Evolutionary conservation across 2,329 filamentous ascomycete species (phyloP).

Genomic region (Fusarium bactridioides): DNA sequence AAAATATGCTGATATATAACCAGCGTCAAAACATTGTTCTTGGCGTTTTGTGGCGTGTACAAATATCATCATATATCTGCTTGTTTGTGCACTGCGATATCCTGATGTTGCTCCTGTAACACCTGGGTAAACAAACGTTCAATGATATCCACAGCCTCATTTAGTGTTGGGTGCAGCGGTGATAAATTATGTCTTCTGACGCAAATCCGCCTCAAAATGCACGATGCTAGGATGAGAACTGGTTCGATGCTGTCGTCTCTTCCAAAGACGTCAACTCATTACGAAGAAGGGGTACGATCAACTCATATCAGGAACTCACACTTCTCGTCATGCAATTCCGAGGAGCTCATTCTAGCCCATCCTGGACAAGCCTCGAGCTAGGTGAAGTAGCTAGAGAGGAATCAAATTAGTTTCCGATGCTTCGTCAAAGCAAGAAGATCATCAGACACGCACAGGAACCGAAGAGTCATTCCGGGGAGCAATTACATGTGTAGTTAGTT

Average conservation of each 20-base stretch:
- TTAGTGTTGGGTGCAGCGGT: too few relatives aligned
- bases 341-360: not conserved
- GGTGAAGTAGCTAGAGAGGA: not conserved
- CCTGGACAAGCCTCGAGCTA: not conserved
- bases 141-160: not conserved
- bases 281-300: not conserved
- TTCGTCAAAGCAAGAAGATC: not conserved
- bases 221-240: not conserved
- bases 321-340: not conserved
- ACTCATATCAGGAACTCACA: not conserved
- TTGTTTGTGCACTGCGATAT: not conserved
- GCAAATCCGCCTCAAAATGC: not conserved
- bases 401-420: not conserved
- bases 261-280: not conserved
- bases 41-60: conserved; percentile 5
- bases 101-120: not conserved
- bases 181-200: not conserved
- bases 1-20: not conserved
- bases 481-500: not conserved
- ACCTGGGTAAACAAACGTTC: not conserved
- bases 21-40: not conserved
- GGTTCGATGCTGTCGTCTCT: not conserved
- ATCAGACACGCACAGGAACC: not conserved
- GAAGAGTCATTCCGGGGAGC: not conserved
- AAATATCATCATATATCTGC: conserved; percentile 4